phyloP scores from a whole-genome alignment of 805 yeast genomes.

The Millerozyma miso region DNA sequence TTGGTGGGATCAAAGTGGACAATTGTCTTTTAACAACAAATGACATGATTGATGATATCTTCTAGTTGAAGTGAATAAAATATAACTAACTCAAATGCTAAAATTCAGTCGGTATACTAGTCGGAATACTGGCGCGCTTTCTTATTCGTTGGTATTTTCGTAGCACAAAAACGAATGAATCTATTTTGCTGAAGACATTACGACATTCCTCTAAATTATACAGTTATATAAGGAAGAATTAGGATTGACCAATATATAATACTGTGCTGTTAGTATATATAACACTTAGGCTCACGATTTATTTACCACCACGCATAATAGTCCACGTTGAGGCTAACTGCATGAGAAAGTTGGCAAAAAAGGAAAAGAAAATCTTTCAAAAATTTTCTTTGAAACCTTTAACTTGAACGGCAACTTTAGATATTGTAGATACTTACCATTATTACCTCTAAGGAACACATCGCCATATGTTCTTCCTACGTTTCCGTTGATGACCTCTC shows the following conservation, averaged over 20 bases:
- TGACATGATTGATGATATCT: conserved; percentile 48
- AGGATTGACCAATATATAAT: conserved; percentile 39
- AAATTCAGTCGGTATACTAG: conserved; percentile 2
- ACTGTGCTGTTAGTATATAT: conserved; percentile 31
- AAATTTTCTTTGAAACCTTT: too few relatives aligned
- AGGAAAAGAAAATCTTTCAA: too few relatives aligned
- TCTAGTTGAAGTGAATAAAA: not conserved
- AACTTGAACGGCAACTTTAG: too few relatives aligned
- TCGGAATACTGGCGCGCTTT: conserved; percentile 4
- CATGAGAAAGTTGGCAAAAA: too few relatives aligned
- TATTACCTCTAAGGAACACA: conserved; percentile 83
- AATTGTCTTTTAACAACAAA: conserved; percentile 87
- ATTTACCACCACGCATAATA: not conserved
- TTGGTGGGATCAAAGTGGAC: conserved; percentile 96
- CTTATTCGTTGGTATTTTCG: conserved; percentile 6
- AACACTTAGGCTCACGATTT: not conserved
- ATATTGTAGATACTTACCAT: conserved; percentile 72
- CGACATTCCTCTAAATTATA: not conserved
- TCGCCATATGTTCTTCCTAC: conserved; percentile 57
- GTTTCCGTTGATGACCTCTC: conserved; percentile 54
- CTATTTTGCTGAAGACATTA: conserved; percentile 4
- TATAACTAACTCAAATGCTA: not conserved
- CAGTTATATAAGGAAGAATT: conserved; percentile 5
- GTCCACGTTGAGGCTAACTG: too few relatives aligned
- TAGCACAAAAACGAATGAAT: too few relatives aligned